These are phyloP conservation scores for Rosa rugosa DNA, from an alignment of 306 rosid genomes.

Conservation along the genomic window DNA sequence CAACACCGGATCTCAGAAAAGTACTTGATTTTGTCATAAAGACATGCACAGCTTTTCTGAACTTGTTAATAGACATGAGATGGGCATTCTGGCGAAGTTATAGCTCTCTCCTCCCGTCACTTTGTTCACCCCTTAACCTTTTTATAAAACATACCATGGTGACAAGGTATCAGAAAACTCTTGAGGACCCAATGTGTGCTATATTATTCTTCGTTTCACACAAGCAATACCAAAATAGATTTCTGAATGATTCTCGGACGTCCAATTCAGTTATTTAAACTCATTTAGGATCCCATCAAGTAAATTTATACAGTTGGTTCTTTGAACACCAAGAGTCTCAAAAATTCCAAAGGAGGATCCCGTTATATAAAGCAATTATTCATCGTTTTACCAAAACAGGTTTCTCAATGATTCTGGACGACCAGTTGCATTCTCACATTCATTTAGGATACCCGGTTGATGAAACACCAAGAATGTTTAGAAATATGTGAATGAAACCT, in stretches of 20 bases:
- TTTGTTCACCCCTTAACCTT: background rate
- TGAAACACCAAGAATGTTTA: too few species aligned
- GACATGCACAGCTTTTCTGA: background rate
- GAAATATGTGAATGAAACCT: too few species aligned
- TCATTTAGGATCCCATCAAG: background rate
- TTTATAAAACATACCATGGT: background rate
- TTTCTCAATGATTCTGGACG: too few species aligned
- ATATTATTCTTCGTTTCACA: background rate
- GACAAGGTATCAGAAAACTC: background rate
- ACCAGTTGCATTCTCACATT: too few species aligned
- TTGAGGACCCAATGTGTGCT: background rate
- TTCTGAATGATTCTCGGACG: background rate
- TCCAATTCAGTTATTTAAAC: background rate
- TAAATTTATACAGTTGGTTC: background rate
- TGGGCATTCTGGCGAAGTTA: background rate
- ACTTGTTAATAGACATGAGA: slow-evolving; percentile 3
- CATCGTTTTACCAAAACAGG: too few species aligned
- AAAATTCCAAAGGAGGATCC: too few species aligned
- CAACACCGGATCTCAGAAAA: background rate
- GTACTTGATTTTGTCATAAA: background rate
- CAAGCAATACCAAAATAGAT: background rate
- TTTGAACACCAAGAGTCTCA: background rate
- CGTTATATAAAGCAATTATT: too few species aligned
- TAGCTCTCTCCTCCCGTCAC: background rate
- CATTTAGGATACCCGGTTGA: too few species aligned